Percentiles rank a stretch among this genome's conserved stretches.
Conservation (phyloP, 176 grass and related monocot species). For the Luzula sylvatica region DNA sequence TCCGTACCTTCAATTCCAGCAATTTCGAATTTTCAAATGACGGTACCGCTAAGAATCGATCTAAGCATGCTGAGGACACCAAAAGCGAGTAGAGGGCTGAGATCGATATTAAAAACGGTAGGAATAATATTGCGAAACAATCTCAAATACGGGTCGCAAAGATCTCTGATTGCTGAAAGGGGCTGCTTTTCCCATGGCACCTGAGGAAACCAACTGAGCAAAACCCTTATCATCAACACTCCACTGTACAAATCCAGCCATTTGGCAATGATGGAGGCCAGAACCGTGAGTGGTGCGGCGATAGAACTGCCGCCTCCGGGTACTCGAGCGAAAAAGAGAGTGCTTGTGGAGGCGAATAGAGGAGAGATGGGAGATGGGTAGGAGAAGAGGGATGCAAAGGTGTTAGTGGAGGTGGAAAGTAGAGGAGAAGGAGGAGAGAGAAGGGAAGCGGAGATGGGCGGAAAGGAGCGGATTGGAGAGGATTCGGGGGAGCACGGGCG, state of each 20-base stretch:
- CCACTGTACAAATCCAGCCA: conserved; percentile 19
- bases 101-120: conserved; percentile 7
- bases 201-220: conserved; percentile 29
- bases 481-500: not conserved
- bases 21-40: no score
- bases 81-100: conserved; percentile 24
- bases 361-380: not conserved
- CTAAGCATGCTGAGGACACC: conserved; percentile 1
- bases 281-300: not conserved
- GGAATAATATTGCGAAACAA: conserved; percentile 22
- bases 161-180: conserved; percentile 16
- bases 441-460: not conserved
- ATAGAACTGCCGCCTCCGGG: not conserved
- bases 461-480: not conserved
- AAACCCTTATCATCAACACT: conserved; percentile 18
- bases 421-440: not conserved
- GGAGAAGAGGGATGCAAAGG: not conserved
- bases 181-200: conserved; percentile 25
- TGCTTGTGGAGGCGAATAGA: not conserved
- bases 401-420: not conserved
- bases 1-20: no score
- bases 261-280: conserved; percentile 1
- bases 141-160: conserved; percentile 22
- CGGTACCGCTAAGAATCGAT: not conserved
- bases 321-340: conserved; percentile 9